Evolutionary conservation across 345 rosid genomes (phyloP), one percentile per base, ranked within the genome.

Genomic region (Toxicodendron radicans): DNA sequence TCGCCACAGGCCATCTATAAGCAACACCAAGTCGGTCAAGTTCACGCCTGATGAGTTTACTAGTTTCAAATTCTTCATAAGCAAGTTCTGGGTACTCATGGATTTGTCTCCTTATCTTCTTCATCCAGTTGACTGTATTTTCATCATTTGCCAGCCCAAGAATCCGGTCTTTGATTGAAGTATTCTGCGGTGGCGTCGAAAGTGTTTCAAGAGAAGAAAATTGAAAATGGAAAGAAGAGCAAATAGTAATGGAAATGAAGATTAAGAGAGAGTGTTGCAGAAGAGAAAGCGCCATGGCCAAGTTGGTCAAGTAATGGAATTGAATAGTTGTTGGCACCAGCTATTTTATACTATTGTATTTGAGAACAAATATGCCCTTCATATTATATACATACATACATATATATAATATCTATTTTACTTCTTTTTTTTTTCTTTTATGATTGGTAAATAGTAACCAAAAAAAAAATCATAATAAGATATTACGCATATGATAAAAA

Each of bases 31-130:
- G 79, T 2, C 21, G 86, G 71, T 89, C 91, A 16, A 89, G 88
- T 60, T 87, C 88, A 8, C 71, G 73, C 67, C 91, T 76, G 11
- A 89, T 76, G 12, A 87, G 53, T 83, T 75, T 63, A 69, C 94
- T 87, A 0, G 94, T 89, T 75, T 79, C 78, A 38, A 83, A 82
- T 71, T 89, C 91, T 80, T 89, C 87, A 43, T 71, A 79, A 27
- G 84, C 87, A 73, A 87, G 94, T 68, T 89, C 91, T 0, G 94
- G 93, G 64, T 86, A 51, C 81, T 86, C 80, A 57, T 89, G 94
- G 21, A 89, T 83, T 65, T 73, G 69, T 79, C 94, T 80, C 84
- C 93, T 80, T 3, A 80, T 38, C 21, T 60, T 58, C 75, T 64
- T 84, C 85, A 89, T 75, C 93, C 89, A 85, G 2, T 63, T 57